Base-by-base conservation (phyloP, 176 grass and related monocot genomes). In the Pontederia paniculata region DNA sequence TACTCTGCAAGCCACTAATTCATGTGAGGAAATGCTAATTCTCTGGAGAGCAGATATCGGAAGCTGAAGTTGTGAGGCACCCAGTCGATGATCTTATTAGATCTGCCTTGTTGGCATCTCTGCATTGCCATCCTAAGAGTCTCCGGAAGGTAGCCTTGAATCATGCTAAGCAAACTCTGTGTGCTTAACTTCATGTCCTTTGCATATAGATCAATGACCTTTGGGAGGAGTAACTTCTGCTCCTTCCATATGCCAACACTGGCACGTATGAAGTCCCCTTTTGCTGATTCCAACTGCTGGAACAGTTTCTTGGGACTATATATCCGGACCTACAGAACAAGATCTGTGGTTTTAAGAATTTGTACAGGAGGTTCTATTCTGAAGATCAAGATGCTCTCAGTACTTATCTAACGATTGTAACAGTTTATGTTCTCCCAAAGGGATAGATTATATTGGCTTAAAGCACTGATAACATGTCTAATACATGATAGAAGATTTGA, bases 201-300 rank as follows among this genome's bases (percentile, higher is more conserved):
- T 1, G 50, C 64, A 42, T 67, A 67, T 8, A 17, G 20, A 54
- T 67, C 64, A 12, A 67, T 44, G 6, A 54, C 11, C 50, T 53
- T 53, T 15, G 64, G 64, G 2, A 67, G 64, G 13, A 54, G 50
- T 48, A 67, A 44, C 50, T 67, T 67, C 31, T 67, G 64, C 1
- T 67, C 64, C 50, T 44, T 67, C 64, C 64, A 67, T 19, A 67
- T 67, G 10, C 31, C 64, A 15, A 67, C 64, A 1, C 25, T 42
- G n/a, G 50, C 50, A 9, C 64, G 49, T 8, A 54, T 22, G 17
- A 42, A 67, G 10, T 67, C 64, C 42, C 53, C 64, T 50, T 54
- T 67, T 13, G 64, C 64, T 4, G 37, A 37, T 67, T 53, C 50
- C 12, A 67, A 17, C 50, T 67, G 64, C 31, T 54, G 49, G 50